These are phyloP conservation scores for Xylogone sp. DNA, from an alignment of 2,329 filamentous ascomycete genomes.

Conservation along the genomic window DNA sequence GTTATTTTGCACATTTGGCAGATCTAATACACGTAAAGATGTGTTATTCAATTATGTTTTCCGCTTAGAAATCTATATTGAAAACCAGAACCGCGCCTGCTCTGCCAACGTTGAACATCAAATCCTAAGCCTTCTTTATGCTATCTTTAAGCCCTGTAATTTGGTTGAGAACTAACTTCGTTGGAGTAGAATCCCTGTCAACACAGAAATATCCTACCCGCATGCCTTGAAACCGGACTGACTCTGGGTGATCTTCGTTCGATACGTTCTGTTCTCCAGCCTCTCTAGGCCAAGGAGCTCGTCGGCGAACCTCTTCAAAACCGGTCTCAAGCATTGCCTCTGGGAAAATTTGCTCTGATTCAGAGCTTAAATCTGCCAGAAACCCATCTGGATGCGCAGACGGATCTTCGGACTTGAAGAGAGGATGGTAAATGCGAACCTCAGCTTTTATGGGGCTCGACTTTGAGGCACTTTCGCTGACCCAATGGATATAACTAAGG, in stretches of 20 bases:
- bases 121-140: no score
- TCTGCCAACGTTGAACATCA: no score
- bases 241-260: constrained; percentile 64
- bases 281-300: constrained; percentile 79
- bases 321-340: constrained; percentile 80
- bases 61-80: no score
- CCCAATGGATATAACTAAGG: constrained; percentile 93
- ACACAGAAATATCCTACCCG: constrained; percentile 76
- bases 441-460: no score
- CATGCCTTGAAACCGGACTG: constrained; percentile 86
- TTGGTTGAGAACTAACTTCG: no score
- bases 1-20: no score
- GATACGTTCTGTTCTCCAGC: constrained; percentile 62
- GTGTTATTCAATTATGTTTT: no score
- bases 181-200: no score
- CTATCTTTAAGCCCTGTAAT: no score
- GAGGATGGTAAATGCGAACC: constrained; percentile 72
- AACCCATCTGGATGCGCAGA: constrained; percentile 75
- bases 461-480: constrained; percentile 63
- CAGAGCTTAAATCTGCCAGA: constrained; percentile 77
- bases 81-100: no score
- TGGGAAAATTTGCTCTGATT: constrained; percentile 76
- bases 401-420: constrained; percentile 87
- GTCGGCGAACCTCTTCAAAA: constrained; percentile 68
- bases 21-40: no score